Base-by-base conservation (phyloP, 345 rosid species). In the Populus deltoides region DNA sequence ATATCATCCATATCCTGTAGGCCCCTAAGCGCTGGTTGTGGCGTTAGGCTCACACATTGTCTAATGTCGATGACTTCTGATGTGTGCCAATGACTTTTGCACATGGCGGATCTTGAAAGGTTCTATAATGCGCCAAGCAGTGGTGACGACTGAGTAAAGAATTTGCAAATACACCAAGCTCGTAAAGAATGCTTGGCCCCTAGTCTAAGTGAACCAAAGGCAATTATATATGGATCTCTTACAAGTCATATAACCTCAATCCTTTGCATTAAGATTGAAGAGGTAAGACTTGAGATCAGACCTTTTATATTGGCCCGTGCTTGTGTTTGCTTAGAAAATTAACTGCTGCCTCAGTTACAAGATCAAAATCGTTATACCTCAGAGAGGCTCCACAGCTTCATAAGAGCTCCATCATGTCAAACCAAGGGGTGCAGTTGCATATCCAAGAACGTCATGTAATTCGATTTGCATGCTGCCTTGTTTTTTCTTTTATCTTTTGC, bases 121-220 rank as follows among this genome's bases (percentile, higher is more conserved):
- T 69, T 67, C 45, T 51, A 57, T 11, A 13, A 41, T 72, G 25
- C 59, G 24, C 55, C 59, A 36, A 57, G 25, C 24, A 17, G 68
- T 38, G 22, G 24, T 72, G 73, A 79, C 84, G 71, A 80, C 39
- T 78, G 85, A 82, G 87, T 85, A 80, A 82, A 82, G 87, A 24
- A 24, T 72, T 51, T 3, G 61, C 49, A 49, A 77, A 22, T 29
- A 22, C 45, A 71, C 18, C 10, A 55, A 13, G 13, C 11, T 57
- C 5, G 25, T n/a, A 66, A 13, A 16, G 41, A 47, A 63, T 45
- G 17, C 83, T 45, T 81, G 29, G 31, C 49, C 68, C 53, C 76
- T 24, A 76, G 72, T 78, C 49, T 45, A 81, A 81, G 87, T 55
- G 38, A 72, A 68, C 68, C 38, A 20, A 70, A 31, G 65, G 16